Conservation (phyloP, 768 basidiomycete genomes). For the Mycena sanguinolenta region DNA sequence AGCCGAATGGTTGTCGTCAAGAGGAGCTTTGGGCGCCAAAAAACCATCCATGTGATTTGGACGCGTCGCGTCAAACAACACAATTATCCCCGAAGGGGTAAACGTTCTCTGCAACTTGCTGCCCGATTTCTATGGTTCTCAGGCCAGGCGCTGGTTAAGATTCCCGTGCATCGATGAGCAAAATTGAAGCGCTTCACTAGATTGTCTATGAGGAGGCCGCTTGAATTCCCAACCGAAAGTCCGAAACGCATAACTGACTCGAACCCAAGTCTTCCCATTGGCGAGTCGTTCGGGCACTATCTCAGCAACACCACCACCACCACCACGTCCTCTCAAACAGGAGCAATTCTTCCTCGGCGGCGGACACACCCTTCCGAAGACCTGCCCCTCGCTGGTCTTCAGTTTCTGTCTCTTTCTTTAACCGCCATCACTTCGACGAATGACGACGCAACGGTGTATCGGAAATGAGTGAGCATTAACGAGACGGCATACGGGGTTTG, state of each 20-base stretch:
- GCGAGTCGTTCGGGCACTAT: too few relatives aligned
- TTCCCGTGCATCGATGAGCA: too few relatives aligned
- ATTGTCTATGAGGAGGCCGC: too few relatives aligned
- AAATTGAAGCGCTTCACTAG: too few relatives aligned
- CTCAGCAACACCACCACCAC: too few relatives aligned
- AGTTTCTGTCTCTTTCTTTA: slow-evolving; percentile 92
- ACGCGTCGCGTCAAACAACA: slow-evolving; percentile 7
- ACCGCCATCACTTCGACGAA: slow-evolving; percentile 82
- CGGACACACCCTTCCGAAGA: slow-evolving; percentile 89
- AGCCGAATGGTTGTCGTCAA: background rate
- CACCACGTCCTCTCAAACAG: too few relatives aligned
- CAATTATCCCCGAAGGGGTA: background rate
- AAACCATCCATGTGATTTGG: slow-evolving; percentile 3
- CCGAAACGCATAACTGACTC: too few relatives aligned
- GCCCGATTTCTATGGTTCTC: too few relatives aligned
- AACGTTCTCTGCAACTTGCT: background rate
- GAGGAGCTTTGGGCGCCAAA: background rate
- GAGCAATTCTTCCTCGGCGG: too few relatives aligned
- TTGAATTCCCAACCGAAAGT: too few relatives aligned
- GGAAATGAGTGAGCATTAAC: slow-evolving; percentile 85
- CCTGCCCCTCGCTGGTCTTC: slow-evolving; percentile 88
- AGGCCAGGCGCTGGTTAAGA: too few relatives aligned
- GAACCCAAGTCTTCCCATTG: too few relatives aligned
- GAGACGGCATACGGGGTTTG: slow-evolving; percentile 88
- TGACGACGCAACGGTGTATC: slow-evolving; percentile 80